Evolutionary conservation across 176 grass and related monocot species (phyloP).

Genomic region (Triticum turgidum): DNA sequence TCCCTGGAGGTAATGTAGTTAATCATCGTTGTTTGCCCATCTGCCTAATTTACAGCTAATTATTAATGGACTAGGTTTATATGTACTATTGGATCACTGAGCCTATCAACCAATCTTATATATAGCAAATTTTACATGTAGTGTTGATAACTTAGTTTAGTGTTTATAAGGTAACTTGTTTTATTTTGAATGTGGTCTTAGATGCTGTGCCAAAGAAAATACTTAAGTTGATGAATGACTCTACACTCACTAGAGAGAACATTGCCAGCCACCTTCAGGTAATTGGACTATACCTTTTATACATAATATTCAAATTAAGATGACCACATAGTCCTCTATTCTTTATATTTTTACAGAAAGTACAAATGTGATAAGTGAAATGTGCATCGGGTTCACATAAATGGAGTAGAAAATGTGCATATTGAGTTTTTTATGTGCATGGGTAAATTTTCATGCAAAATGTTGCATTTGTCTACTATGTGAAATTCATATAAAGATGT

Average conservation of each 20-base stretch:
- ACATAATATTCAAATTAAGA: neutral
- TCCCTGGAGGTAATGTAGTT: neutral
- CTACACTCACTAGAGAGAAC: conserved; percentile 17
- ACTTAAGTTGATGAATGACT: conserved; percentile 15
- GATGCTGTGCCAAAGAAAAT: conserved; percentile 36
- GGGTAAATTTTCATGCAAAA: neutral
- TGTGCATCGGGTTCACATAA: neutral
- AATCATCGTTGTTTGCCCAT: neutral
- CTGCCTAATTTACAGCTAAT: too few species aligned
- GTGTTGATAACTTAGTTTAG: too few species aligned
- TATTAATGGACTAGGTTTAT: neutral
- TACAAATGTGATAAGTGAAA: neutral
- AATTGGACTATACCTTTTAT: neutral
- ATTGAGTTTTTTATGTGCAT: neutral
- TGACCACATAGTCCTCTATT: neutral
- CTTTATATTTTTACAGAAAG: neutral
- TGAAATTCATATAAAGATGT: neutral
- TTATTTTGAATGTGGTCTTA: neutral
- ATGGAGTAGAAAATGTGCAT: neutral
- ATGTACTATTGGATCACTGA: too few species aligned
- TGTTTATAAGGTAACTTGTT: neutral
- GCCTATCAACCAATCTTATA: neutral
- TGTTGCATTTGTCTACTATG: neutral
- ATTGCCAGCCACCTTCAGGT: conserved; percentile 45
- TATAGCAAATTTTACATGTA: neutral